These are phyloP conservation scores for Vigna mungo DNA, from an alignment of 306 rosid species.

Conservation along the genomic window DNA sequence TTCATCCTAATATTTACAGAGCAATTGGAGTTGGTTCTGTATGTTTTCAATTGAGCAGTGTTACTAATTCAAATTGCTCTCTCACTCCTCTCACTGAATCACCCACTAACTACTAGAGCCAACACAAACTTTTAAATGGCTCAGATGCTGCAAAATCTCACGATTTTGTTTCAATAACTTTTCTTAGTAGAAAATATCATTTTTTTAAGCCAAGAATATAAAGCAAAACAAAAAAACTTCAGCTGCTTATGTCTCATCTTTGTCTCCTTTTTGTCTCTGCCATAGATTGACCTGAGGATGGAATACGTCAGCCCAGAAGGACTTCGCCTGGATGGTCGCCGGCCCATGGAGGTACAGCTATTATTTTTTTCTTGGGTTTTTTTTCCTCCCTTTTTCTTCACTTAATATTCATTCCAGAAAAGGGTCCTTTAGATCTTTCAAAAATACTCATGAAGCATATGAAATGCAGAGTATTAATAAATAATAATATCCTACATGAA, in stretches of 20 bases:
- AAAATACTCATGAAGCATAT: not conserved
- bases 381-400: not conserved
- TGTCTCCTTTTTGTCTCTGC: not conserved
- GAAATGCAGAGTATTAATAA: not conserved
- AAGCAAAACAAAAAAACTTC: conserved; percentile 7
- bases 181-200: not conserved
- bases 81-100: not conserved
- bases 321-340: conserved; percentile 91
- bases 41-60: not conserved
- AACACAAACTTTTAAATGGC: not conserved
- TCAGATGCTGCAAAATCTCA: not conserved
- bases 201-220: not conserved
- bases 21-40: not conserved
- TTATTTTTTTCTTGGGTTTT: not conserved
- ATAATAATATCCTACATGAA: not conserved
- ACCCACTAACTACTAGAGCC: not conserved
- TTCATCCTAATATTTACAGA: not conserved
- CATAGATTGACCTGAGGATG: conserved; percentile 51
- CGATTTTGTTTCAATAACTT: not conserved
- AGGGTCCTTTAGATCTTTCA: not conserved
- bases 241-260: not conserved
- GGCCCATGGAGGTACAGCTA: conserved; percentile 60
- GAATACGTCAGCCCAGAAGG: conserved; percentile 94
- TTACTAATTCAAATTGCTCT: not conserved
- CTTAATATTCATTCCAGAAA: not conserved